Conservation (phyloP, 140 eudicot species). For the Erigeron philadelphicus region DNA sequence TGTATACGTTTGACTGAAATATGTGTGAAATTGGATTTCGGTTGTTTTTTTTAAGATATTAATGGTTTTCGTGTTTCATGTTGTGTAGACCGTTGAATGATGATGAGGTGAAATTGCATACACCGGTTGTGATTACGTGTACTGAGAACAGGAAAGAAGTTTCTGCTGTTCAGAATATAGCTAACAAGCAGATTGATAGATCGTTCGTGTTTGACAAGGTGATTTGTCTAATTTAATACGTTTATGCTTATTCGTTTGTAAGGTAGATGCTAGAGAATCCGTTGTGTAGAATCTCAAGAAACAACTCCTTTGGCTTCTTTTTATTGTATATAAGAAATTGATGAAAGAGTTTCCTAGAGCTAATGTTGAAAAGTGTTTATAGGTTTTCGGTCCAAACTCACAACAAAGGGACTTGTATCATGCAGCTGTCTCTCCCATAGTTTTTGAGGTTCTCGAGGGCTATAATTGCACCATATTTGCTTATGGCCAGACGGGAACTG, state of each 20-base stretch:
- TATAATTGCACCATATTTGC: conserved; percentile 38
- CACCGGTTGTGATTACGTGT: conserved; percentile 85
- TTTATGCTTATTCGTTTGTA: conserved; percentile 2
- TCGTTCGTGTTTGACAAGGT: conserved; percentile 81
- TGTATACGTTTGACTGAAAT: neutral
- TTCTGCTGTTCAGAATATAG: conserved; percentile 73
- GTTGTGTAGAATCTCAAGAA: too few relatives aligned
- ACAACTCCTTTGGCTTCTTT: too few relatives aligned
- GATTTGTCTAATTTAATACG: neutral
- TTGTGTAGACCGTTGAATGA: conserved; percentile 67
- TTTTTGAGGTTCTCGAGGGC: conserved; percentile 52
- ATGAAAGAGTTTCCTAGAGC: conserved; percentile 15
- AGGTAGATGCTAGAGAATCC: neutral
- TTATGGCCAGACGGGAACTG: neutral
- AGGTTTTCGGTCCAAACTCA: conserved; percentile 51
- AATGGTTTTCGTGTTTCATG: conserved; percentile 1
- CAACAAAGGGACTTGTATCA: conserved; percentile 55
- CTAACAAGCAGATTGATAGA: conserved; percentile 92
- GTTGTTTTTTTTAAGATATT: too few relatives aligned
- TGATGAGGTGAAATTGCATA: conserved; percentile 62
- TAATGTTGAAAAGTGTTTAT: conserved; percentile 7
- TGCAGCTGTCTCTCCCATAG: conserved; percentile 49
- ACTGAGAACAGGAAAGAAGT: conserved; percentile 73
- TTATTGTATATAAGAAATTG: too few relatives aligned
- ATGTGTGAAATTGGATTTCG: neutral